Evolutionary conservation across 352 stramenopile genomes (phyloP), one percentile per base, ranked within the genome.

Genomic region (Phytophthora multivora): DNA sequence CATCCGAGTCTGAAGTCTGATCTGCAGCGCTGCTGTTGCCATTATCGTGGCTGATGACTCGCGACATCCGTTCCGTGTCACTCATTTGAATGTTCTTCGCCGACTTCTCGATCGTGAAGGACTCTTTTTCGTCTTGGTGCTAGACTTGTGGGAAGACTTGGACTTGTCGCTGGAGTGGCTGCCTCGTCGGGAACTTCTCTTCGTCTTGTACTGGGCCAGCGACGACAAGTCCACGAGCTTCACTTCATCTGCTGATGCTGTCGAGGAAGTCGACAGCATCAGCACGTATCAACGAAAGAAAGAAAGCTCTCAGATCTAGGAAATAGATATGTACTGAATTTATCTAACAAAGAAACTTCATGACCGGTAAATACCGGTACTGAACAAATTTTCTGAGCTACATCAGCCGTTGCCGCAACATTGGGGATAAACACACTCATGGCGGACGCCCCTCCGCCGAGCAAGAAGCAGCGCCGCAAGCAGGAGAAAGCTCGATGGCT

Each of bases 391-490:
- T n/a, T n/a, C n/a, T n/a, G n/a, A n/a, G n/a, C n/a, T n/a, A n/a
- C n/a, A n/a, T n/a, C n/a, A n/a, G 21, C 21, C 21, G 21, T 13
- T 33, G 9, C 28, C 28, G 11, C 28, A 33, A 33, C 28, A 33
- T 13, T 33, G 28, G 28, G 28, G 28, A 9, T 28, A 28, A 28
- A 5, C 2, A 28, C 26, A 30, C 5, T 6, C 26, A 75, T 59
- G 57, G 45, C 64, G 40, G 63, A 63, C 51, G 41, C 23, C 39
- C 8, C 33, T 45, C 40, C 33, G 12, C 50, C 68, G 8, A 79
- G 65, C 63, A 86, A 83, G 67, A 86, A 83, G 56, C 76, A 82
- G 51, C 74, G 61, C 46, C 77, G 75, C 39, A 83, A 79, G 38
- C 66, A 69, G 48, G 58, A 67, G 21, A 87, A 84, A 35, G 61